Evolutionary conservation across 2,329 filamentous ascomycete genomes (phyloP).

Genomic region (Drechmeria coniospora): DNA sequence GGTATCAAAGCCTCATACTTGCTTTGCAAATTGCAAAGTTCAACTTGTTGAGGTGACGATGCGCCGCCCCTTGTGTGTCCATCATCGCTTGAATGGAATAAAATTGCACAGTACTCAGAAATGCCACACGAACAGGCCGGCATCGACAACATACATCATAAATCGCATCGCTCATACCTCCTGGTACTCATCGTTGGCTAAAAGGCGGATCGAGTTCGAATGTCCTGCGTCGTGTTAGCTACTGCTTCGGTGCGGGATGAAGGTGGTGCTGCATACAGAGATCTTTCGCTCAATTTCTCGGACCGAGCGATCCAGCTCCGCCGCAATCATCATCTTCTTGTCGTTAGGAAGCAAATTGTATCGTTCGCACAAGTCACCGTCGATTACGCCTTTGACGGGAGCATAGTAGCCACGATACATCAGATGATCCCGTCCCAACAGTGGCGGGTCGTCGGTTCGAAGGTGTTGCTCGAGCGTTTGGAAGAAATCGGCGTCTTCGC

Average conservation of each 20-base stretch:
- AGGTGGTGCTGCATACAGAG: constrained; percentile 28
- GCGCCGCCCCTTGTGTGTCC: too few species aligned
- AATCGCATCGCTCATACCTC: not conserved
- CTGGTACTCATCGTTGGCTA: constrained; percentile 15
- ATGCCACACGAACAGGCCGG: constrained; percentile 10
- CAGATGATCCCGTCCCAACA: constrained; percentile 86
- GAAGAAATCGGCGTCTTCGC: constrained; percentile 96
- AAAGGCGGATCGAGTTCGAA: constrained; percentile 44
- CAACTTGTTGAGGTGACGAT: too few species aligned
- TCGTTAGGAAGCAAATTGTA: constrained; percentile 73
- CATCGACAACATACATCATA: constrained; percentile 7
- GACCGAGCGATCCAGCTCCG: constrained; percentile 77
- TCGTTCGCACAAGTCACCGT: constrained; percentile 90
- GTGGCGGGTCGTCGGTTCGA: constrained; percentile 68
- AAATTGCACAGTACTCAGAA: constrained; percentile 2
- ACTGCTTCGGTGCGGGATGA: constrained; percentile 1
- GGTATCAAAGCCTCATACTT: constrained; percentile 15
- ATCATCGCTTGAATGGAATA: too few species aligned
- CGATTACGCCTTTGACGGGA: constrained; percentile 90
- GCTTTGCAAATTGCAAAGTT: too few species aligned
- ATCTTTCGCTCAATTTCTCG: constrained; percentile 94
- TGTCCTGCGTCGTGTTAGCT: constrained; percentile 26
- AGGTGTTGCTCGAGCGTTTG: constrained; percentile 83
- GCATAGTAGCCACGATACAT: constrained; percentile 94
- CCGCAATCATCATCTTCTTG: constrained; percentile 90